Conservation (phyloP, 768 basidiomycete species). For the Mrakia blollopis region DNA sequence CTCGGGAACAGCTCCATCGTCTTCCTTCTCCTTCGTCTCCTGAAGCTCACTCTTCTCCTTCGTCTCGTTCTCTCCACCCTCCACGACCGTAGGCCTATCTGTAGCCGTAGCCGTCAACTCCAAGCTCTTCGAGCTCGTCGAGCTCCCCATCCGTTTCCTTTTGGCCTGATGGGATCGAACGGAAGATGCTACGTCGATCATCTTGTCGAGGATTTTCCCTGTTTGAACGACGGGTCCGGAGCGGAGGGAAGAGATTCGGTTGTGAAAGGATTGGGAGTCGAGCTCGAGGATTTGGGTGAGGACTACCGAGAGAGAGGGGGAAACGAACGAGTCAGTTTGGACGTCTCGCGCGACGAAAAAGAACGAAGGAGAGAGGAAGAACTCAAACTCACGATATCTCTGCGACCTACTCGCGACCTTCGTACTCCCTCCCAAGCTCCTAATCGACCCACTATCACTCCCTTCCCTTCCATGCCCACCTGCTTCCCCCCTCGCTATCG, state of each 20-base stretch:
- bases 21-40: not conserved
- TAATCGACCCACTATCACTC: not conserved
- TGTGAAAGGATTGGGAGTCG: conserved; percentile 30
- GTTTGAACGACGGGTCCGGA: conserved; percentile 4
- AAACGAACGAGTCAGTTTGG: not conserved
- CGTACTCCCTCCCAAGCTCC: not conserved
- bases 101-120: not conserved
- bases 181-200: conserved; percentile 30
- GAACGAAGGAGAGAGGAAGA: not conserved
- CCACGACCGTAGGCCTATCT: not conserved
- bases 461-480: not conserved
- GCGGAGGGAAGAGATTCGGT: conserved; percentile 14
- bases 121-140: not conserved
- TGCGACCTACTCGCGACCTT: conserved; percentile 11
- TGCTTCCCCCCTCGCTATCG: not conserved
- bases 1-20: conserved; percentile 21
- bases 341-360: not conserved
- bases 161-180: conserved; percentile 6
- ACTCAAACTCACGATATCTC: conserved; percentile 15
- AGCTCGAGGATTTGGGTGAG: conserved; percentile 31
- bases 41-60: no score
- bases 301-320: not conserved
- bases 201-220: conserved; percentile 8
- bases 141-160: conserved; percentile 3
- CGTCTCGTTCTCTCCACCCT: not conserved